Evolutionary conservation across 2,329 filamentous ascomycete species (phyloP).

Genomic region (Ceratocystiopsis brevicomis): DNA sequence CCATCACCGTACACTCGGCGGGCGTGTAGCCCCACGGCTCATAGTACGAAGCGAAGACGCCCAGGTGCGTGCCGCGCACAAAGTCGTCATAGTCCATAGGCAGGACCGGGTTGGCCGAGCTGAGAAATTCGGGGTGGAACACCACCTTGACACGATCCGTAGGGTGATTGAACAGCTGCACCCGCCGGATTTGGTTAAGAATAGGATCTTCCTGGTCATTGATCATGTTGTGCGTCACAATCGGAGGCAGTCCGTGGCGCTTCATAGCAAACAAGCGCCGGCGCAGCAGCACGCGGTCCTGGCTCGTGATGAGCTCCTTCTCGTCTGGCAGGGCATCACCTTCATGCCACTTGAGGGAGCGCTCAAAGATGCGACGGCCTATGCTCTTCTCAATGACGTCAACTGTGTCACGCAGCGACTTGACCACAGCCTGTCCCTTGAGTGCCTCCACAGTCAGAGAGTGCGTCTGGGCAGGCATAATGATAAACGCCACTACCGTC

Average conservation of each 20-base stretch:
- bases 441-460: conserved; percentile 89
- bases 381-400: conserved; percentile 85
- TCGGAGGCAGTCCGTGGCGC: conserved; percentile 70
- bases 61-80: conserved; percentile 87
- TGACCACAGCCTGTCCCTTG: conserved; percentile 93
- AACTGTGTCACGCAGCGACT: conserved; percentile 82
- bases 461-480: conserved; percentile 93
- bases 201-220: conserved; percentile 89
- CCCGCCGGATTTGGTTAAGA: conserved; percentile 84
- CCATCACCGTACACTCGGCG: conserved; percentile 97
- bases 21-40: conserved; percentile 99
- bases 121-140: conserved; percentile 96
- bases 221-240: conserved; percentile 97
- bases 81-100: conserved; percentile 98
- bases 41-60: conserved; percentile 94
- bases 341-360: conserved; percentile 87
- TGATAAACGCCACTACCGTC: conserved; percentile 93
- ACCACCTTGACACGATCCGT: conserved; percentile 91
- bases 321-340: conserved; percentile 86
- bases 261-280: conserved; percentile 94
- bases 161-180: conserved; percentile 93
- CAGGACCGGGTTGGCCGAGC: conserved; percentile 84
- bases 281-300: conserved; percentile 82
- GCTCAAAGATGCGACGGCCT: conserved; percentile 83
- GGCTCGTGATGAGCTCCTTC: conserved; percentile 81